Conservation (phyloP, 495 filamentous ascomycete genomes). For the Cenococcum geophilum region DNA sequence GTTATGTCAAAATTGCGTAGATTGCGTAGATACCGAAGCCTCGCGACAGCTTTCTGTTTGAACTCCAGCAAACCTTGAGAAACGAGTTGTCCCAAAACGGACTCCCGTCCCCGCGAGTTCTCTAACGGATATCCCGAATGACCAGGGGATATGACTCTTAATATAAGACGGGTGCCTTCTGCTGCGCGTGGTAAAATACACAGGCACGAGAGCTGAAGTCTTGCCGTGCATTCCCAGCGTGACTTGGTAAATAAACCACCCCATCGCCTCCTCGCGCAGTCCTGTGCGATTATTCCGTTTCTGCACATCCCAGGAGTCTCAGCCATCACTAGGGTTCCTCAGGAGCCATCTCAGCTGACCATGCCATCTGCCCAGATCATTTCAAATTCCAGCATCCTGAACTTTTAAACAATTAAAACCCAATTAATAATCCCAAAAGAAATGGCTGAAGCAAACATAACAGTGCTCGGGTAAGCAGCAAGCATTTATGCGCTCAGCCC, state of each 20-base stretch:
- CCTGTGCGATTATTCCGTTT: background rate
- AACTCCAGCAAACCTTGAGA: background rate
- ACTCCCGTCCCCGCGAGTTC: background rate
- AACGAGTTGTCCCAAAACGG: background rate
- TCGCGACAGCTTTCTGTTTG: background rate
- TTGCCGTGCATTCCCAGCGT: too few species aligned
- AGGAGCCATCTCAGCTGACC: background rate
- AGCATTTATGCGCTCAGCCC: background rate
- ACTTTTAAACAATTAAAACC: background rate
- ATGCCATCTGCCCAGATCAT: slow-evolving; percentile 1
- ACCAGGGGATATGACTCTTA: background rate
- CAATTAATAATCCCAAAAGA: background rate
- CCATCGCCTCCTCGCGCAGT: slow-evolving; percentile 23
- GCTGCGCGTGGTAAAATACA: too few species aligned
- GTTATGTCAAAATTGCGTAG: too few species aligned
- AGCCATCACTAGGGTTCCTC: background rate
- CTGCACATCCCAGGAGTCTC: background rate
- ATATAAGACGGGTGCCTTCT: too few species aligned
- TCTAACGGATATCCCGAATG: background rate
- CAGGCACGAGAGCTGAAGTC: too few species aligned
- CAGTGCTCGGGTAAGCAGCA: slow-evolving; percentile 7
- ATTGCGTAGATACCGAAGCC: background rate
- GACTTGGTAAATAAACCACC: background rate
- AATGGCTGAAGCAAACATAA: slow-evolving; percentile 22
- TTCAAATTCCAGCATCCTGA: background rate